A percentile compares a stretch with the other conserved stretches of the same genome.
Conservation (phyloP, 2,329 filamentous ascomycete species). For the Fusarium bactridioides region DNA sequence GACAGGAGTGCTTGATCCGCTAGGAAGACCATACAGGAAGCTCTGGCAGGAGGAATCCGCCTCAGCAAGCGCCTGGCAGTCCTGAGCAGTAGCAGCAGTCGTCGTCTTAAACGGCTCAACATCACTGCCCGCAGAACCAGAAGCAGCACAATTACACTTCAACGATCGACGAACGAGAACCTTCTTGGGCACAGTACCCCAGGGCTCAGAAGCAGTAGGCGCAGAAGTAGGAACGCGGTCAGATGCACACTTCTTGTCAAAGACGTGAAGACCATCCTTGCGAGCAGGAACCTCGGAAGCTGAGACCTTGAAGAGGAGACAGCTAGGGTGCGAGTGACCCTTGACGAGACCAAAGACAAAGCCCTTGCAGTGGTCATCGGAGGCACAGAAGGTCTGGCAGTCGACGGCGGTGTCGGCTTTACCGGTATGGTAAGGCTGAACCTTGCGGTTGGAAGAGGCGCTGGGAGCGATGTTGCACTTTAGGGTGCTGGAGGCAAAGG, state of each 20-base stretch:
- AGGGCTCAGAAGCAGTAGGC: background rate
- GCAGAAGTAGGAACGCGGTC: background rate
- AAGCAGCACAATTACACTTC: constrained; percentile 9
- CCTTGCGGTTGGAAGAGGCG: background rate
- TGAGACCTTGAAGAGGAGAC: background rate
- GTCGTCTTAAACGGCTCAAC: background rate
- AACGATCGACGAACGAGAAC: background rate
- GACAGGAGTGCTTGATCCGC: background rate
- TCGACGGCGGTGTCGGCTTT: constrained; percentile 4
- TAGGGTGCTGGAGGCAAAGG: background rate
- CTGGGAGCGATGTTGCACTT: background rate
- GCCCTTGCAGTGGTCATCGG: background rate
- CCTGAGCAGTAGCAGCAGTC: constrained; percentile 2
- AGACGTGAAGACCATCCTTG: constrained; percentile 3
- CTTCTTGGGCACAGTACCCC: background rate
- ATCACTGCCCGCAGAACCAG: background rate
- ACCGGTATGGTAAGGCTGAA: background rate
- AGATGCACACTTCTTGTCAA: background rate
- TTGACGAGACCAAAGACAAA: constrained; percentile 6
- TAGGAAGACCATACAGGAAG: background rate
- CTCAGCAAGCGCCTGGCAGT: background rate
- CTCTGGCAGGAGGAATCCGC: background rate
- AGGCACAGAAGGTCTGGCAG: constrained; percentile 1
- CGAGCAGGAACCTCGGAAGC: background rate
- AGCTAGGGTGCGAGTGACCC: background rate